A percentile compares a stretch with the other conserved stretches of the same genome.
Conservation (phyloP, 2,329 filamentous ascomycete genomes). For the Neurospora sp. region DNA sequence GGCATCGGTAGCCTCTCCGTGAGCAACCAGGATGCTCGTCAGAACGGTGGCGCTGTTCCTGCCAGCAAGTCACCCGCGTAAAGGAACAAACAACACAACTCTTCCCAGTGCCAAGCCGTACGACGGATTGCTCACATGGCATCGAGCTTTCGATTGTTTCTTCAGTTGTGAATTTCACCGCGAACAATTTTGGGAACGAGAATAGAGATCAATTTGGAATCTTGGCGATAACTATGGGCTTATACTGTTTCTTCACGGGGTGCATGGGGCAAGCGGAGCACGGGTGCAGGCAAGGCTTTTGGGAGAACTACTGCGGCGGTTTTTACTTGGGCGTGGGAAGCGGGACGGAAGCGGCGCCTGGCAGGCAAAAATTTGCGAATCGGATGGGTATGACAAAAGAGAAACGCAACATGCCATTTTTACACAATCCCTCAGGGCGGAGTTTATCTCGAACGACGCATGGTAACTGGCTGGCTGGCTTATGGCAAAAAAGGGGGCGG, state of each 20-base stretch:
- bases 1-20: constrained; percentile 67
- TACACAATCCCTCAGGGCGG: constrained; percentile 21
- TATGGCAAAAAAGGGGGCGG: constrained; percentile 18
- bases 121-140: not conserved
- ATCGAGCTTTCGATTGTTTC: constrained; percentile 8
- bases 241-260: constrained; percentile 28
- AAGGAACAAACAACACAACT: constrained; percentile 14
- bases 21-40: constrained; percentile 52
- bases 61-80: constrained; percentile 53
- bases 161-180: constrained; percentile 19
- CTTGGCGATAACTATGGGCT: constrained; percentile 34
- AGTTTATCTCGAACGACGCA: constrained; percentile 17
- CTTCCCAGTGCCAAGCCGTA: constrained; percentile 1
- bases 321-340: constrained; percentile 14
- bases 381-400: constrained; percentile 33
- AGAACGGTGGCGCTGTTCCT: constrained; percentile 49
- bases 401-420: constrained; percentile 19
- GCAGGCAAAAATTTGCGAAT: constrained; percentile 27
- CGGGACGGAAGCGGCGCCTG: constrained; percentile 26
- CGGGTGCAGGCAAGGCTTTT: constrained; percentile 28
- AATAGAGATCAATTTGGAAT: constrained; percentile 33
- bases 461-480: constrained; percentile 5
- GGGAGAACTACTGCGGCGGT: constrained; percentile 27
- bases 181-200: constrained; percentile 31
- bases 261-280: not conserved